Evolutionary conservation across 768 basidiomycete species (phyloP).

Genomic region (Kwoniella sp.): DNA sequence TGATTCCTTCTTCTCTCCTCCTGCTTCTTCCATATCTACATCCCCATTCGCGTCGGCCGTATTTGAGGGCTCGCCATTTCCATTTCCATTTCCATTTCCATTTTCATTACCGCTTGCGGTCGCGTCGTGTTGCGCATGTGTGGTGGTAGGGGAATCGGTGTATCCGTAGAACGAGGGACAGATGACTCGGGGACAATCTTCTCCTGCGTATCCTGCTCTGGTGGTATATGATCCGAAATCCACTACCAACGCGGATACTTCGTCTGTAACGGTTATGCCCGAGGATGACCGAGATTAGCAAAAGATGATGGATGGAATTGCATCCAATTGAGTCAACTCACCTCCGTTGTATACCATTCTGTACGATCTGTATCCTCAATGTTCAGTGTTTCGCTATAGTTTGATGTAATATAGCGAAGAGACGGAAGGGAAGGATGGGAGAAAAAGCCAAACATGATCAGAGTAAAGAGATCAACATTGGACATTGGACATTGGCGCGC

Average conservation of each 20-base stretch:
- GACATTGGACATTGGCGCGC: too few relatives aligned
- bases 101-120: constrained; percentile 13
- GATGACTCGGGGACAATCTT: constrained; percentile 90
- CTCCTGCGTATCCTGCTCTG: constrained; percentile 95
- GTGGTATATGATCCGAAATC: constrained; percentile 89
- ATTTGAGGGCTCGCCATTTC: constrained; percentile 40
- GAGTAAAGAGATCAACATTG: neutral
- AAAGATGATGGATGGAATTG: too few relatives aligned
- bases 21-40: constrained; percentile 48
- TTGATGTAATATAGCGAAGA: too few relatives aligned
- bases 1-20: neutral
- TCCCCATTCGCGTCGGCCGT: constrained; percentile 29
- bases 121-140: too few relatives aligned
- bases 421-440: too few relatives aligned
- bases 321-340: too few relatives aligned
- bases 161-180: constrained; percentile 88
- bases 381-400: too few relatives aligned
- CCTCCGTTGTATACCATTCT: constrained; percentile 57
- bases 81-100: constrained; percentile 42
- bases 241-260: constrained; percentile 93
- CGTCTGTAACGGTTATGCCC: constrained; percentile 66
- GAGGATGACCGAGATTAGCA: too few relatives aligned
- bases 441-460: neutral
- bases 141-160: constrained; percentile 48
- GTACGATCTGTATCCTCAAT: neutral